Evolutionary conservation across 139 green algal genomes (phyloP).

Genomic region (Pleodorina starrii): DNA sequence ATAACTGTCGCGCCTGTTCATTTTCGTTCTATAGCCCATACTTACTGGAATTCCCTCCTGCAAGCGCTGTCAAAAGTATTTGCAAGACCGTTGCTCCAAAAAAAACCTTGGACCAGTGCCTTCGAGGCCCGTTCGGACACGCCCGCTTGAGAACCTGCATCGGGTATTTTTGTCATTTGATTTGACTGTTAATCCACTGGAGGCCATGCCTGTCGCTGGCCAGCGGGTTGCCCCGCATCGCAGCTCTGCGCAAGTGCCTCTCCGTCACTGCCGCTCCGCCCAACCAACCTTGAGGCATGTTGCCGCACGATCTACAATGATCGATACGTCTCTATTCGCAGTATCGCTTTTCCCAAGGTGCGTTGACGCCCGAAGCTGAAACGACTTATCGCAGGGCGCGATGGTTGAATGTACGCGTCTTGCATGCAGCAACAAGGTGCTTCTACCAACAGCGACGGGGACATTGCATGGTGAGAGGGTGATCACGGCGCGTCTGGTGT

Average conservation of each 20-base stretch:
- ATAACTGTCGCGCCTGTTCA: too few species aligned
- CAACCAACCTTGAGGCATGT: not conserved
- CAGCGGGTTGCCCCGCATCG: not conserved
- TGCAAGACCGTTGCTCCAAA: too few species aligned
- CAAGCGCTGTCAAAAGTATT: too few species aligned
- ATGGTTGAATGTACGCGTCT: not conserved
- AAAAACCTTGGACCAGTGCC: too few species aligned
- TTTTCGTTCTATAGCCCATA: too few species aligned
- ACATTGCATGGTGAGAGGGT: not conserved
- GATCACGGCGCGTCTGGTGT: too few species aligned
- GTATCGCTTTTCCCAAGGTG: constrained; percentile 29
- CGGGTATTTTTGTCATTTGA: too few species aligned
- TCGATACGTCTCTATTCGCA: constrained; percentile 16
- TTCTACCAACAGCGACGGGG: constrained; percentile 6
- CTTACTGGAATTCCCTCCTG: too few species aligned
- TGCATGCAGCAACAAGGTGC: constrained; percentile 6
- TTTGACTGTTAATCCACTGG: too few species aligned
- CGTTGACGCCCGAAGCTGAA: not conserved
- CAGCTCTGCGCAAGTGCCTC: not conserved
- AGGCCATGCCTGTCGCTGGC: too few species aligned
- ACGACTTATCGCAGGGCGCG: not conserved
- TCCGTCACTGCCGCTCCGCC: not conserved
- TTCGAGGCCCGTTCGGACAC: too few species aligned
- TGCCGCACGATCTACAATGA: not conserved
- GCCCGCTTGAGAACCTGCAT: too few species aligned